phyloP scores from a whole-genome alignment of 768 basidiomycete genomes.

The Podaxis sp. region DNA sequence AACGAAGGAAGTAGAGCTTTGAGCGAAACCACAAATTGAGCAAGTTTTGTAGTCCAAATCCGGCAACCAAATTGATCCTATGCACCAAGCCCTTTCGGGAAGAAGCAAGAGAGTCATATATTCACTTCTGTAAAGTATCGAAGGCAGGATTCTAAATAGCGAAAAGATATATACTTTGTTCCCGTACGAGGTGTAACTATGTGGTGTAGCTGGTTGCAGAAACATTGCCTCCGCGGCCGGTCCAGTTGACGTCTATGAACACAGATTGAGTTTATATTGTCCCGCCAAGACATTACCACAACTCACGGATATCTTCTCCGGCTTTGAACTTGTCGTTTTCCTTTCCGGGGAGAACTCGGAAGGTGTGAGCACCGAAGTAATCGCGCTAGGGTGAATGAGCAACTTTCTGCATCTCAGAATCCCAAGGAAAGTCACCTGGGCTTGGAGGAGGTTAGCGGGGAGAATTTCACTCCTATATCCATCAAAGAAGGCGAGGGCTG shows the following conservation, averaged over 20 bases:
- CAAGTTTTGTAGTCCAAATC: neutral
- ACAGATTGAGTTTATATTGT: neutral
- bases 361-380: slow-evolving; percentile 99
- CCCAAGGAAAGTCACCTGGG: slow-evolving; percentile 53
- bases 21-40: neutral
- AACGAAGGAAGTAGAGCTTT: neutral
- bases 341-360: slow-evolving; percentile 89
- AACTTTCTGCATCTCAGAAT: neutral
- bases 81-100: neutral
- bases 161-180: neutral
- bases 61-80: neutral
- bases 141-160: slow-evolving; percentile 1
- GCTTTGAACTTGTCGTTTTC: slow-evolving; percentile 80
- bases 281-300: neutral
- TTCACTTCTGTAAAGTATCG: slow-evolving; percentile 7
- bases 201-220: slow-evolving; percentile 83
- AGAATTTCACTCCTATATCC: slow-evolving; percentile 95
- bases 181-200: slow-evolving; percentile 24
- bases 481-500: slow-evolving; percentile 97
- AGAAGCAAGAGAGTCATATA: slow-evolving; percentile 11
- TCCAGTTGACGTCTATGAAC: slow-evolving; percentile 91
- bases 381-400: slow-evolving; percentile 62
- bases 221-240: slow-evolving; percentile 93
- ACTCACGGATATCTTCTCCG: slow-evolving; percentile 87
- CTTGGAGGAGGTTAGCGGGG: slow-evolving; percentile 94